Evolutionary conservation across 2,329 filamentous ascomycete species (phyloP), one percentile per base, ranked within the genome.

Genomic region (Beauveria pseudobassiana): DNA sequence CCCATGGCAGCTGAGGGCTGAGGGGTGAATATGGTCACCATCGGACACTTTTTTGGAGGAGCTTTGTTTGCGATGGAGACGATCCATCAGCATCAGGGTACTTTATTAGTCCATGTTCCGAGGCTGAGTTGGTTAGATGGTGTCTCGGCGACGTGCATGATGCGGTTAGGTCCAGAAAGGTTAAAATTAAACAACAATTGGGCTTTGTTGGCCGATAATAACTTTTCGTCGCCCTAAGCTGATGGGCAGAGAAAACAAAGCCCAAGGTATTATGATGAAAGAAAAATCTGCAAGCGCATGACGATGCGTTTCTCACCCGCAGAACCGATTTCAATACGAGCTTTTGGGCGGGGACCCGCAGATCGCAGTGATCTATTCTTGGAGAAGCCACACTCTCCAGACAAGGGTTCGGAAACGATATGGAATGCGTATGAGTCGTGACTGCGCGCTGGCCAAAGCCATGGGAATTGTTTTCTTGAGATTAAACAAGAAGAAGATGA

Each of bases 281-380:
- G 16, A 38, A 24, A 38, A 38, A 14, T 6, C 34, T 38, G 34
- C 28, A 12, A 20, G 28, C 43, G 20, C 12, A 58, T 50, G 45
- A 58, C 30, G 55, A 40, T 26, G 55, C 16, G 22, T 22, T 49
- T 10, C 22, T 14, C 26, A 34, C 26, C 12, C 22, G 38, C 8
- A 26, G 20, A 18, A 55, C 12, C 24, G 46, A 43, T 50, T 38
- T 28, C 18, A 59, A 59, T 59, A 59, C 56, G 56, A 59, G 56
- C 6, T 59, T 45, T 58, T 24, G 30, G 56, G 56, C 24, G 34
- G 34, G 30, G 56, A 38, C 24, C 56, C 56, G 56, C 56, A n/a
- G 56, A 59, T 59, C 46, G 48, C 38, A 34, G n/a, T 49, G 56
- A 59, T 59, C 56, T 59, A 59, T 59, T 59, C 56, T 51, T 59